Evolutionary conservation across 306 rosid genomes (phyloP), one percentile per base, ranked within the genome.

Genomic region (Lathyrus sativus): DNA sequence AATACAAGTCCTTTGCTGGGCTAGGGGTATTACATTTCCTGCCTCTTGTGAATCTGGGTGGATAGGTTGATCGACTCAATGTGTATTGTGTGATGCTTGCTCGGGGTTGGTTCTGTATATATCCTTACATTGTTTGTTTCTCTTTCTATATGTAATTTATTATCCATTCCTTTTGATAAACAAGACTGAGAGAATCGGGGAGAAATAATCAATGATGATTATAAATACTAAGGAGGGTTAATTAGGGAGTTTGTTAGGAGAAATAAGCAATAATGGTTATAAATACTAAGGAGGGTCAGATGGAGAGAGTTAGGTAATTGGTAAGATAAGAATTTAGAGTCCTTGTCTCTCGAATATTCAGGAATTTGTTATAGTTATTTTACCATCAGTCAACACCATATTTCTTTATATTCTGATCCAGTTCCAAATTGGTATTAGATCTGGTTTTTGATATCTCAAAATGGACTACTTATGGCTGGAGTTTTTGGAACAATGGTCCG

Each of bases 31-130:
- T 54, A 22, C 15, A 13, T 68, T 55, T 45, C 9, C 56, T 59
- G 5, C 24, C 37, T 49, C 53, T 29, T 73, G 3, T 35, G 54
- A 57, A 58, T 61, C 55, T 57, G 15, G 62, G 45, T 2, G 4
- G 17, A 17, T 49, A 15, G 55, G 26, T 31, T 65, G 17, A 35
- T 35, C 19, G 26, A 44, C 22, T 51, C 72, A 67, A 19, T 67
- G 62, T 49, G 37, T 12, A 33, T 19, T 56, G 12, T 26, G 66
- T 28, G 74, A 15, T 26, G 15, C 43, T 15, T 56, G 51, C 43
- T 14, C 5, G 29, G 44, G 33, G 4, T n/a, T 61, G 26, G 15
- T 28, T 55, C 41, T 24, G 54, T 48, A 15, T 48, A 48, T 7
- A 48, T 15, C 54, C 26, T 48, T 15, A 48, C 26, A 48, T 7